Evolutionary conservation across 1,284 basidiomycete genomes (phyloP).

Genomic region (Papiliotrema nemorosa): DNA sequence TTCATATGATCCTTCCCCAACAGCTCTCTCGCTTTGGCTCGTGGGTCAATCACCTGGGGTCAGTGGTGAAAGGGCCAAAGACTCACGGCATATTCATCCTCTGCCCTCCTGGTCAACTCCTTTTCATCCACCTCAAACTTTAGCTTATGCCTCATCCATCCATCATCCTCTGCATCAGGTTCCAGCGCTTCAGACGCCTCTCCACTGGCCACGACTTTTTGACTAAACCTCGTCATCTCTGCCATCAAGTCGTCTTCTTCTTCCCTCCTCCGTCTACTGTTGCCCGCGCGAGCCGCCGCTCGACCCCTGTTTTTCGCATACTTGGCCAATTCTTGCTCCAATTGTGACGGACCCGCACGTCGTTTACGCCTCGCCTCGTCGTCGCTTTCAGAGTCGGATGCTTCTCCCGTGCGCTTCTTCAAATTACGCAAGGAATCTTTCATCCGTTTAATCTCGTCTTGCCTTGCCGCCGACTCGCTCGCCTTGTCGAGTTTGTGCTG

Average conservation of each 20-base stretch:
- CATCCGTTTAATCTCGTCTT: constrained; percentile 78
- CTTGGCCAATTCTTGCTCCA: constrained; percentile 74
- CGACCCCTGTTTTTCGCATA: constrained; percentile 65
- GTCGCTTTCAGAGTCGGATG: constrained; percentile 43
- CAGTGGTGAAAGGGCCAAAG: not conserved
- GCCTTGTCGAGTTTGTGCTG: constrained; percentile 66
- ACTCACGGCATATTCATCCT: constrained; percentile 82
- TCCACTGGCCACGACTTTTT: constrained; percentile 3
- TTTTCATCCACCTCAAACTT: constrained; percentile 73
- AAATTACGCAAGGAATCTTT: constrained; percentile 80
- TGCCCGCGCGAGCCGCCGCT: constrained; percentile 52
- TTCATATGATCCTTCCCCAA: constrained; percentile 23
- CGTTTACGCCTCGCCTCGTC: constrained; percentile 22
- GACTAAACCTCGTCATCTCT: not conserved
- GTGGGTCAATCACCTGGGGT: constrained; percentile 47
- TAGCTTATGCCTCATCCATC: constrained; percentile 71
- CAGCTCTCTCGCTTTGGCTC: constrained; percentile 44
- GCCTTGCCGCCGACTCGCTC: constrained; percentile 61
- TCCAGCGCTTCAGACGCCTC: constrained; percentile 58
- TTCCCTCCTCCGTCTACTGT: constrained; percentile 51
- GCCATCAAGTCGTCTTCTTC: constrained; percentile 66
- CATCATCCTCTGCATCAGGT: constrained; percentile 74
- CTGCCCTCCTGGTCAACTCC: constrained; percentile 67
- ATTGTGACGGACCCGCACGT: constrained; percentile 59
- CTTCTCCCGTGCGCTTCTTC: constrained; percentile 43